These are phyloP conservation scores for Fonsecaea pedrosoi DNA, from an alignment of 2,329 filamentous ascomycete genomes.

Conservation along the genomic window DNA sequence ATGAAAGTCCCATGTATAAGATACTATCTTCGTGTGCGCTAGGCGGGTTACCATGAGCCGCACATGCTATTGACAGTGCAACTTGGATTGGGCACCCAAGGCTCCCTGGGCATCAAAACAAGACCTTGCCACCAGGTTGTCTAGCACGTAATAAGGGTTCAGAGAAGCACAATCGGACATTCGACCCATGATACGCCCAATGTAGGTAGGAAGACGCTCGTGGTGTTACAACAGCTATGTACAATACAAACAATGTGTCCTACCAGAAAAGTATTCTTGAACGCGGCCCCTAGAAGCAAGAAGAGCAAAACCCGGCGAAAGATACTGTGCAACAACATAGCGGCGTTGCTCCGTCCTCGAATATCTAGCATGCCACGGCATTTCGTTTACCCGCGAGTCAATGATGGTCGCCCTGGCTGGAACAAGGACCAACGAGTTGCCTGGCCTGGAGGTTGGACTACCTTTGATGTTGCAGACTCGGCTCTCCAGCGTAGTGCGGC, in stretches of 20 bases:
- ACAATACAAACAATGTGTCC: neutral
- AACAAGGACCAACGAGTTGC: neutral
- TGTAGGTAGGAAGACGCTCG: neutral
- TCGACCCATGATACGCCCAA: neutral
- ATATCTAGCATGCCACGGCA: neutral
- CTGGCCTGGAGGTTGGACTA: neutral
- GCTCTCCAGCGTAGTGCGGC: neutral
- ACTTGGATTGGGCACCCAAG: neutral
- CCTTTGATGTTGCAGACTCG: neutral
- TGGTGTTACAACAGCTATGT: conserved; percentile 1
- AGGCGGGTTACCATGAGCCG: neutral
- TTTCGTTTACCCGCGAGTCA: neutral
- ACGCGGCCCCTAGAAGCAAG: neutral
- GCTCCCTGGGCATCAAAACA: neutral
- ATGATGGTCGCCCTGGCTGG: neutral
- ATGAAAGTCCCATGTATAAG: neutral
- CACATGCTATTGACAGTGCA: neutral
- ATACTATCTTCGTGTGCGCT: neutral
- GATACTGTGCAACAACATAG: neutral
- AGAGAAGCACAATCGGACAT: neutral
- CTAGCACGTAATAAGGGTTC: neutral
- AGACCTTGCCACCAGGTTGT: neutral
- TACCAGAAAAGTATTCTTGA: neutral
- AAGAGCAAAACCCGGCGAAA: neutral
- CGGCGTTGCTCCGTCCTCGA: neutral